A percentile compares a stretch with the other conserved stretches of the same genome.
phyloP scores from a whole-genome alignment of 2,329 filamentous ascomycete species.

The Gremmenia infestans region DNA sequence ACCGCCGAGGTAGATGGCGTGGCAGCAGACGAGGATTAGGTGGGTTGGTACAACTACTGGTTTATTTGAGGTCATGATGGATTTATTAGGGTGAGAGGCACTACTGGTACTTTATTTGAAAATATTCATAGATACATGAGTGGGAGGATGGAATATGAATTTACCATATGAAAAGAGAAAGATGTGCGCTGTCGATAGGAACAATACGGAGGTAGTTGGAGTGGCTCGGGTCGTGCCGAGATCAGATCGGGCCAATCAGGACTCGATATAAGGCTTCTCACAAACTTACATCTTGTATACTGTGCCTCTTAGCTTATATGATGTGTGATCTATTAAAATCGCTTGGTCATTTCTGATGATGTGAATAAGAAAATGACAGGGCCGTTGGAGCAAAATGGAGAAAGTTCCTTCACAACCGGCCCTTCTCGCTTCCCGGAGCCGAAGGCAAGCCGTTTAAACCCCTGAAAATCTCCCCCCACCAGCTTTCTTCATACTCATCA shows the following conservation, averaged over 20 bases:
- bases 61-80: not conserved
- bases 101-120: not conserved
- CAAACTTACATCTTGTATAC: too few relatives aligned
- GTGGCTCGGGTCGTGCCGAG: too few relatives aligned
- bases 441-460: not conserved
- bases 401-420: not conserved
- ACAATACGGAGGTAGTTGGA: too few relatives aligned
- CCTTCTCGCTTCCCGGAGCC: not conserved
- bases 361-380: not conserved
- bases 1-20: slow-evolving; percentile 69
- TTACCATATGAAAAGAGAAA: too few relatives aligned
- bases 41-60: slow-evolving; percentile 32
- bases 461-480: not conserved
- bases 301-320: too few relatives aligned
- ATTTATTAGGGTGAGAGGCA: not conserved
- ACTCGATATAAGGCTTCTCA: too few relatives aligned
- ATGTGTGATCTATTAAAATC: too few relatives aligned
- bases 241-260: too few relatives aligned
- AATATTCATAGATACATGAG: too few relatives aligned
- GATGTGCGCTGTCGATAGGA: too few relatives aligned
- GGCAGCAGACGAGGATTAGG: slow-evolving; percentile 77
- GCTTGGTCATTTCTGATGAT: too few relatives aligned
- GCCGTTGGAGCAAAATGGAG: not conserved
- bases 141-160: too few relatives aligned
- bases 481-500: not conserved